Evolutionary conservation across 331 rosid species (phyloP), one percentile per base, ranked within the genome.

Genomic region (Malus hybrid): DNA sequence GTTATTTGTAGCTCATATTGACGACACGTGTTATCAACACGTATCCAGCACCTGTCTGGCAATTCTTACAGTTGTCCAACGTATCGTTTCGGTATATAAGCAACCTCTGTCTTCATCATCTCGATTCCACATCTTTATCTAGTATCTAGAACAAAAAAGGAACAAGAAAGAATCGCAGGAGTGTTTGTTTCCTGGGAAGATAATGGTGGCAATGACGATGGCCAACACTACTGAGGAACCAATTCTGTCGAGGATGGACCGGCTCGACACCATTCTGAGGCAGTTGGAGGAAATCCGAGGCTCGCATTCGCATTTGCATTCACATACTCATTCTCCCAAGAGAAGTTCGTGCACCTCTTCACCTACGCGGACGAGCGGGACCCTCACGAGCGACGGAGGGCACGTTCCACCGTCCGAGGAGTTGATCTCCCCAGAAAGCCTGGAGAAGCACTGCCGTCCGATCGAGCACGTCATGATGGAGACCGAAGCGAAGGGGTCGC

Each of bases 381-480:
- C 87, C 66, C 78, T 76, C 5, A 74, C 88, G 59, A 89, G 96
- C 27, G 90, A 91, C 4, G 88, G 91, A 27, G 65, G 65, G 29
- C 90, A 79, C 50, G 48, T 70, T 2, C 85, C 92, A 0, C 89
- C 92, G 10, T 84, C 86, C 24, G 8, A 48, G n/a, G 69, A 64
- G 32, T 20, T 15, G 82, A 73, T 31, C 50, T 87, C 90, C 4
- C 94, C 96, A 0, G 80, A 65, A 79, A 87, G 95, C 81, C 71
- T 90, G 22, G 92, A 87, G 90, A 91, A 86, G 90, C 93, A 87
- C 74, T 87, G 97, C 87, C 93, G 95, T 85, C 96, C 95, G 69
- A 87, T 93, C 1, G 73, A 81, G 71, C 78, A 69, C 39, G 96
- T 86, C 42, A 76, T 90, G 48, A 81, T 80, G 83, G 93, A 88